A percentile compares a stretch with the other conserved stretches of the same genome.
Evolutionary conservation across 768 basidiomycete genomes (phyloP).

Genomic region (Plicaturopsis crispa): DNA sequence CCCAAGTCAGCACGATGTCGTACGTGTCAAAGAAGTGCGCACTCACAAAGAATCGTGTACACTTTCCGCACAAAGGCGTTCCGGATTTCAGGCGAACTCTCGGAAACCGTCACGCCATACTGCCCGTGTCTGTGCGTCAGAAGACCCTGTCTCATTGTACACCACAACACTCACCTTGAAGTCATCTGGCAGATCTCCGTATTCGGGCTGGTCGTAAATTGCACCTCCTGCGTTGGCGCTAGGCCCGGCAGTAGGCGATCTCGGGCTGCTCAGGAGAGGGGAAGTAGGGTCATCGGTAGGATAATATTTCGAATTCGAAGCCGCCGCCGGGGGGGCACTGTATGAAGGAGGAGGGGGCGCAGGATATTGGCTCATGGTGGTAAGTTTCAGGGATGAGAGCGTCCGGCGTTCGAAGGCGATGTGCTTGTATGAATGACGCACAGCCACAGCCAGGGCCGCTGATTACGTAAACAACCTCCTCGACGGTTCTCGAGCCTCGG

Average conservation of each 20-base stretch:
- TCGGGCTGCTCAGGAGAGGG: conserved; percentile 45
- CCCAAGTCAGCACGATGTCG: background rate
- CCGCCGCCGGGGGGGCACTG: conserved; percentile 30
- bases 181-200: conserved; percentile 81
- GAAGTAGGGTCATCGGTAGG: conserved; percentile 32
- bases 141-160: too few relatives aligned
- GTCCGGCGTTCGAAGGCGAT: too few relatives aligned
- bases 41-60: conserved; percentile 82
- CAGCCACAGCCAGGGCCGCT: too few relatives aligned
- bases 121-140: too few relatives aligned
- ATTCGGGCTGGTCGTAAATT: conserved; percentile 68
- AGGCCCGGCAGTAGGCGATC: too few relatives aligned
- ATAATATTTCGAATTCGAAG: too few relatives aligned
- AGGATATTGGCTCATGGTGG: conserved; percentile 56
- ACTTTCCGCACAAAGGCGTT: conserved; percentile 88
- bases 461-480: too few relatives aligned
- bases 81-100: conserved; percentile 71
- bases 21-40: background rate
- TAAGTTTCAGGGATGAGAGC: conserved; percentile 13
- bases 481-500: too few relatives aligned
- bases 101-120: conserved; percentile 79
- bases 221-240: conserved; percentile 39
- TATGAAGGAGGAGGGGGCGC: conserved; percentile 59
- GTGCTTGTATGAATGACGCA: too few relatives aligned
- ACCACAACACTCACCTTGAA: conserved; percentile 91